Evolutionary conservation across 805 yeast genomes (phyloP).

Genomic region (Saitoella complicata): DNA sequence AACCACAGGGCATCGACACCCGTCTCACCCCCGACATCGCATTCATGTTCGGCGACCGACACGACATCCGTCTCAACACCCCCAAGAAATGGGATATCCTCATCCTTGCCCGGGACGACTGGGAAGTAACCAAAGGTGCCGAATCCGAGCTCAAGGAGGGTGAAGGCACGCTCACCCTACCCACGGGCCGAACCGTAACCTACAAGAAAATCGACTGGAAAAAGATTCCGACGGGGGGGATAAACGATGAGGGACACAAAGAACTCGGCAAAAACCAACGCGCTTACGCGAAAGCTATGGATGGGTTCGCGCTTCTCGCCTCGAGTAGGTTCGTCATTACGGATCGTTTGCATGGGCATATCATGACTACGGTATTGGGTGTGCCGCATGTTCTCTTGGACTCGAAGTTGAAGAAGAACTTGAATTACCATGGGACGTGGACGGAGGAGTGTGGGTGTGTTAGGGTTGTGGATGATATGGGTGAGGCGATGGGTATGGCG

Average conservation of each 20-base stretch:
- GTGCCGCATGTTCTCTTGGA: constrained; percentile 1
- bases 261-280: too few species aligned
- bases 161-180: too few species aligned
- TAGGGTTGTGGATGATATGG: background rate
- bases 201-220: too few species aligned
- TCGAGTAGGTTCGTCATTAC: background rate
- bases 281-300: too few species aligned
- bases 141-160: too few species aligned
- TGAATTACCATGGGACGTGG: constrained; percentile 1
- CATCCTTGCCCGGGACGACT: background rate
- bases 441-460: background rate
- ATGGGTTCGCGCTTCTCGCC: background rate
- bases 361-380: constrained; percentile 1
- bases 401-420: background rate
- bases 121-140: too few species aligned
- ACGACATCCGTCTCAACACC: background rate
- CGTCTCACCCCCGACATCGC: constrained; percentile 3
- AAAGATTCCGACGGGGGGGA: too few species aligned
- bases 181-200: too few species aligned
- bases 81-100: background rate
- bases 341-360: constrained; percentile 2
- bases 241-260: too few species aligned
- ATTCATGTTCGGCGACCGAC: background rate
- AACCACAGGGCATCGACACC: background rate
- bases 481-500: too few species aligned